Evolutionary conservation across 345 rosid genomes (phyloP).

Genomic region (Melastoma malabathricum): DNA sequence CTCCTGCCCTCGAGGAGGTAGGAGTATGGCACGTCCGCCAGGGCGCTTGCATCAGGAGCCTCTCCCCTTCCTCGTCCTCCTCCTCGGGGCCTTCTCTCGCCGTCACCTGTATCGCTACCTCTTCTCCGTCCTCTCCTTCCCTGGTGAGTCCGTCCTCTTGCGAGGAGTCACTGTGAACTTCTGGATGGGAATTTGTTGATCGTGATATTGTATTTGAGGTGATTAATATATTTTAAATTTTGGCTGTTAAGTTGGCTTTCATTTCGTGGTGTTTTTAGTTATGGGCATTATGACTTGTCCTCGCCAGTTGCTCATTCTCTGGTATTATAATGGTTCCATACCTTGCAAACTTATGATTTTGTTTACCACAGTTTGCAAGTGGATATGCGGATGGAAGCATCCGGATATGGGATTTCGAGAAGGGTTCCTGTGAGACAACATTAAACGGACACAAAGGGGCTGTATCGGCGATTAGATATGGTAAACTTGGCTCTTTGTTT

Average conservation of each 20-base stretch:
- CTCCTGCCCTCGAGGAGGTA: conserved; percentile 77
- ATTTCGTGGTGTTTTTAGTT: too few species aligned
- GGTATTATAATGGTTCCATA: too few species aligned
- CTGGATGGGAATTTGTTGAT: background rate
- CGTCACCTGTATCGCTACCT: conserved; percentile 25
- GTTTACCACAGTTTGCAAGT: conserved; percentile 23
- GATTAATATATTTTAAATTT: background rate
- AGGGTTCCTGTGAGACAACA: conserved; percentile 64
- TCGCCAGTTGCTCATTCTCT: too few species aligned
- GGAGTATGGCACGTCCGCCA: conserved; percentile 91
- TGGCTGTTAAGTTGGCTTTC: too few species aligned
- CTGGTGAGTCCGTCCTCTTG: conserved; percentile 35
- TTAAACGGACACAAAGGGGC: conserved; percentile 86
- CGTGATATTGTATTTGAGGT: background rate
- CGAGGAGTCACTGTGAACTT: too few species aligned
- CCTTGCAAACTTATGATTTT: too few species aligned
- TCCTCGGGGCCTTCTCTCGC: conserved; percentile 35
- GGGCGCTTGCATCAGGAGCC: conserved; percentile 62
- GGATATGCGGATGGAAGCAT: conserved; percentile 83
- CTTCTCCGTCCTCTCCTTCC: conserved; percentile 36
- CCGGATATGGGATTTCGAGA: conserved; percentile 76
- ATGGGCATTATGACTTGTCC: too few species aligned
- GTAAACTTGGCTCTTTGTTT: conserved; percentile 55
- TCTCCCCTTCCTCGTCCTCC: conserved; percentile 35
- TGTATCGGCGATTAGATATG: conserved; percentile 53